phyloP scores from a whole-genome alignment of 306 rosid genomes.

The Castanospermum australe region DNA sequence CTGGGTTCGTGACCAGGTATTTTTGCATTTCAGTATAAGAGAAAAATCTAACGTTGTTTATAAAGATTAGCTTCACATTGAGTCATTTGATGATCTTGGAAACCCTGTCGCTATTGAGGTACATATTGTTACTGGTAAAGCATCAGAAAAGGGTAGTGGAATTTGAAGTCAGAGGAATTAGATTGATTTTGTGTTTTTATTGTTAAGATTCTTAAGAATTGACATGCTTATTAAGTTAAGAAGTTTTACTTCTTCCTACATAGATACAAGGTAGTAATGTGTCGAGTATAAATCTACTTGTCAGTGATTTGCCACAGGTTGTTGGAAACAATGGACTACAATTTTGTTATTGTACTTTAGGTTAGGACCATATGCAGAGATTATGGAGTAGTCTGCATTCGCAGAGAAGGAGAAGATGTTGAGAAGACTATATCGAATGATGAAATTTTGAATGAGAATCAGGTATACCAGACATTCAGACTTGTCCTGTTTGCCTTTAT shows the following conservation, averaged over 20 bases:
- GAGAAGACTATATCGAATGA: conserved; percentile 28
- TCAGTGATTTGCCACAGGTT: not conserved
- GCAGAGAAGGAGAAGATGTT: conserved; percentile 42
- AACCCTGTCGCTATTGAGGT: not conserved
- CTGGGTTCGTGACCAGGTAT: conserved; percentile 81
- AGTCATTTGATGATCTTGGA: conserved; percentile 1
- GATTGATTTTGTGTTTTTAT: conserved; percentile 1
- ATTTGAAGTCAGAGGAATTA: not conserved
- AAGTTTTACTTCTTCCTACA: not conserved
- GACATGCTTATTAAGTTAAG: not conserved
- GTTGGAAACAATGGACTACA: conserved; percentile 15
- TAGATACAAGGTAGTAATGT: not conserved
- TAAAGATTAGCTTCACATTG: not conserved
- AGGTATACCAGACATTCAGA: conserved; percentile 19
- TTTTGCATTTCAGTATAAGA: not conserved
- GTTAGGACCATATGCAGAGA: conserved; percentile 36
- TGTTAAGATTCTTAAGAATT: no score
- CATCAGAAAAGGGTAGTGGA: not conserved
- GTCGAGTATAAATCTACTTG: not conserved
- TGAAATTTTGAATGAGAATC: conserved; percentile 30
- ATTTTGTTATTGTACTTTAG: conserved; percentile 14
- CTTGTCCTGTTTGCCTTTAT: not conserved
- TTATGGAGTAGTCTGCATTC: conserved; percentile 38
- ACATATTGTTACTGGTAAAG: not conserved
- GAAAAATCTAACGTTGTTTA: not conserved